phyloP scores from a whole-genome alignment of 345 rosid genomes.

The Kandelia obovata region DNA sequence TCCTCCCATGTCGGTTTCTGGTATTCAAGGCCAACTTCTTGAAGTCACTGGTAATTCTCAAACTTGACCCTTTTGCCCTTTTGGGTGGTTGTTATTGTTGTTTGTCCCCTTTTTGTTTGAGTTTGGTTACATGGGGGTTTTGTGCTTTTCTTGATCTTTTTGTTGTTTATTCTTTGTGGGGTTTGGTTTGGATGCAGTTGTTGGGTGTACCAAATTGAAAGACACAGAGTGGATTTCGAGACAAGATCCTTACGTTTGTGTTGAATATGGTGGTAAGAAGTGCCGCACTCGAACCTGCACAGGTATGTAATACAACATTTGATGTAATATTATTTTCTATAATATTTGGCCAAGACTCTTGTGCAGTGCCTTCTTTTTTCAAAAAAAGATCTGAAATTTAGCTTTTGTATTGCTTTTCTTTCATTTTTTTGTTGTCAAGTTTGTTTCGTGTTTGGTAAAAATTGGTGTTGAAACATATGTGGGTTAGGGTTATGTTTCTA shows the following conservation, averaged over 20 bases:
- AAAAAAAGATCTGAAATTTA: neutral
- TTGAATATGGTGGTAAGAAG: conserved; percentile 29
- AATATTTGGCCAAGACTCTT: no score
- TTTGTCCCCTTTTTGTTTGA: neutral
- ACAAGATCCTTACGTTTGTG: conserved; percentile 32
- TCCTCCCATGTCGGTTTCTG: conserved; percentile 33
- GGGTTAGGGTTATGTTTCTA: neutral
- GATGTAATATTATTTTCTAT: no score
- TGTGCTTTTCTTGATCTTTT: neutral
- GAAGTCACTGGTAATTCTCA: conserved; percentile 60
- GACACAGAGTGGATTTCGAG: conserved; percentile 38
- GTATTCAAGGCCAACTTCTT: conserved; percentile 72
- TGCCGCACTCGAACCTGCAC: conserved; percentile 34
- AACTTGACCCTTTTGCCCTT: neutral
- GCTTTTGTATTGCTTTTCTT: neutral
- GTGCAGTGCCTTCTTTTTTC: neutral
- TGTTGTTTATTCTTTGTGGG: neutral
- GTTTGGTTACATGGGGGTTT: neutral
- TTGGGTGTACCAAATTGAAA: conserved; percentile 31
- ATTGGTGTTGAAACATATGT: neutral
- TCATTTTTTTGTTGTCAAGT: neutral
- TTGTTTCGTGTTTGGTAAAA: neutral
- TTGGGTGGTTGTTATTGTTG: neutral
- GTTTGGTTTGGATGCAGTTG: conserved; percentile 17
- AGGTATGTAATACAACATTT: conserved; percentile 3